Evolutionary conservation across 2,329 filamentous ascomycete species (phyloP), one percentile per base, ranked within the genome.

Genomic region (Diaporthe citrichinensis): DNA sequence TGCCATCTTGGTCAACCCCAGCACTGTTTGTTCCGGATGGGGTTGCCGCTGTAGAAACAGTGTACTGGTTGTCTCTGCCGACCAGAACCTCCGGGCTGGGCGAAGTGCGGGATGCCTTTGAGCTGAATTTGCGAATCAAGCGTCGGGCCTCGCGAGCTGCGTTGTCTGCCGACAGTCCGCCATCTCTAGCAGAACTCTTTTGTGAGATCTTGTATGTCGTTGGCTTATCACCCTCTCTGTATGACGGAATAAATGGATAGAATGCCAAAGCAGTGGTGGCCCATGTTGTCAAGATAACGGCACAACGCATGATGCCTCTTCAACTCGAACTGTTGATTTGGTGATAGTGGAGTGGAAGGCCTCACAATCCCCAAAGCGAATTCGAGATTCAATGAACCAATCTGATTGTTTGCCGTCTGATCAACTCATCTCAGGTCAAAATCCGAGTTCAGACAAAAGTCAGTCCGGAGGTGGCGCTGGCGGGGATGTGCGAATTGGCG

Each of bases 1-100:
- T 90, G 23, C 91, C 92, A 80, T 93, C 91, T 80, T 94, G 92
- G 79, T 90, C 83, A 72, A 94, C 85, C 14, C 90, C 90, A 14
- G 86, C 87, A 55, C 88, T 88, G 78, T 90, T 85, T 44, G 86
- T 81, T 20, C 84, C 83, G 0, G 85, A 83, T 0, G 91, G 86
- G 1, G 85, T 80, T 15, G 79, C 82, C 0, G 90, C 89, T 34
- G 85, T 79, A 78, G 87, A 84, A 17, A 91, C 81, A 2, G 83
- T 79, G 79, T 88, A 92, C 2, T 83, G 80, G 78, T 90, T 90
- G 23, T 81, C 82, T 77, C 89, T 85, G 75, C 82, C 85, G 6
- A 77, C 78, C 55, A 85, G 77, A 57, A 73, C 74, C 20, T 79
- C 67, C 36, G 79, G 74, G 57, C 73, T 68, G 23, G 72, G 44